Evolutionary conservation across 2,329 filamentous ascomycete genomes (phyloP).

Genomic region (Aspergillus sp.): DNA sequence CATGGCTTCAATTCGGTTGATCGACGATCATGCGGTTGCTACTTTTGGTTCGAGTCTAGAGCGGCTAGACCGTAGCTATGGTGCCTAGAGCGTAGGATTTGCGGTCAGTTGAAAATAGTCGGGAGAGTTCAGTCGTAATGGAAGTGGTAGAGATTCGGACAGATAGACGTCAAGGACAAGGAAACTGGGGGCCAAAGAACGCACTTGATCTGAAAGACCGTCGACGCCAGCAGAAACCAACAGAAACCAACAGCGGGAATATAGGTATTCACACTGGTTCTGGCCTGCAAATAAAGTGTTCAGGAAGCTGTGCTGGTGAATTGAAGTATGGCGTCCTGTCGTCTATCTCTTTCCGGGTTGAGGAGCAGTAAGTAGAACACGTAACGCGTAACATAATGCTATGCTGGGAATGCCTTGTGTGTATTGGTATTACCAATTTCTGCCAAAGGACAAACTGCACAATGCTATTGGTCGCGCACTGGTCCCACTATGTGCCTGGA

Average conservation of each 20-base stretch:
- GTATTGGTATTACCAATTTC: constrained; percentile 21
- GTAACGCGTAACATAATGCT: constrained; percentile 12
- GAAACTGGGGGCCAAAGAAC: not conserved
- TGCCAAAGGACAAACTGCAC: constrained; percentile 33
- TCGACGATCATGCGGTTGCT: constrained; percentile 29
- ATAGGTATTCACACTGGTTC: not conserved
- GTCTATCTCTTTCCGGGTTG: not conserved
- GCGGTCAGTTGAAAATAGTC: constrained; percentile 1
- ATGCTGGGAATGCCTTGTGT: constrained; percentile 9
- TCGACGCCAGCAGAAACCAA: constrained; percentile 5
- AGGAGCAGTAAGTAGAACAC: constrained; percentile 1
- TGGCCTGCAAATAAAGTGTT: constrained; percentile 15
- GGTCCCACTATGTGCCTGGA: constrained; percentile 11
- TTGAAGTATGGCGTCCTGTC: not conserved
- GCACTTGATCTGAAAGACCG: constrained; percentile 4
- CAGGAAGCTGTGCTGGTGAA: constrained; percentile 11
- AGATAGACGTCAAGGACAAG: not conserved
- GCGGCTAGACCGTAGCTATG: constrained; percentile 15
- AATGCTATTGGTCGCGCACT: constrained; percentile 25
- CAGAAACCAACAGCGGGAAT: constrained; percentile 4
- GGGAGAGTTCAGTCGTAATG: not conserved
- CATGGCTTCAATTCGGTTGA: constrained; percentile 56
- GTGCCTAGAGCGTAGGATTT: constrained; percentile 8
- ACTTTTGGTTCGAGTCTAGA: constrained; percentile 14
- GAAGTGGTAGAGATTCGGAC: not conserved